Conservation (phyloP, 1,284 basidiomycete species). For the Tilletiopsis washingtonensis region DNA sequence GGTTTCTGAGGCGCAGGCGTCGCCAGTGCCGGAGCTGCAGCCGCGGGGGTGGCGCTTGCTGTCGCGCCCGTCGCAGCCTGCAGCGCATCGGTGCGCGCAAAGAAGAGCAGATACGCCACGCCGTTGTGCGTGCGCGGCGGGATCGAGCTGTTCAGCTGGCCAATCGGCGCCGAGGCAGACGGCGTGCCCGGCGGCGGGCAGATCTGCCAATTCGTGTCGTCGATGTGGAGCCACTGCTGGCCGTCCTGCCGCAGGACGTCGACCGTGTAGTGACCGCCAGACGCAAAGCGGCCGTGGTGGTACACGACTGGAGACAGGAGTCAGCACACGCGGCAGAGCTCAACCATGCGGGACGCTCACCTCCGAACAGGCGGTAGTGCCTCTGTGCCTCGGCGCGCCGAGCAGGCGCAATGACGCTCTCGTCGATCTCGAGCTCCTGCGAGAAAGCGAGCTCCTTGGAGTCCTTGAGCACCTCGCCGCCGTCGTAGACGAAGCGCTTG, state of each 20-base stretch:
- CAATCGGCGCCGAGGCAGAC: conserved; percentile 57
- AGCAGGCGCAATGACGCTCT: conserved; percentile 24
- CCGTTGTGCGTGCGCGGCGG: conserved; percentile 17
- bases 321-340: neutral
- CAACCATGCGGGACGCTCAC: conserved; percentile 51
- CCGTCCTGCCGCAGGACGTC: conserved; percentile 75
- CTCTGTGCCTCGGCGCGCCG: conserved; percentile 49
- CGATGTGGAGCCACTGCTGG: conserved; percentile 76
- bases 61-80: no score
- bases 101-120: conserved; percentile 81
- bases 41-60: no score
- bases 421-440: conserved; percentile 65
- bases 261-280: conserved; percentile 91
- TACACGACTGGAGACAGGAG: conserved; percentile 61
- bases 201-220: conserved; percentile 59
- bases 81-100: conserved; percentile 50
- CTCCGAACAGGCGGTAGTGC: conserved; percentile 78
- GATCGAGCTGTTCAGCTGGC: conserved; percentile 54
- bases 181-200: conserved; percentile 48
- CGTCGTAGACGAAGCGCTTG: conserved; percentile 87
- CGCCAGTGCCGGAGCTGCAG: no score
- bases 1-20: no score
- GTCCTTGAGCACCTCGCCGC: conserved; percentile 74
- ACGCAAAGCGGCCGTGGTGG: conserved; percentile 83
- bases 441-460: conserved; percentile 73